phyloP scores from a whole-genome alignment of 2,329 filamentous ascomycete species.

The Cytospora mali region DNA sequence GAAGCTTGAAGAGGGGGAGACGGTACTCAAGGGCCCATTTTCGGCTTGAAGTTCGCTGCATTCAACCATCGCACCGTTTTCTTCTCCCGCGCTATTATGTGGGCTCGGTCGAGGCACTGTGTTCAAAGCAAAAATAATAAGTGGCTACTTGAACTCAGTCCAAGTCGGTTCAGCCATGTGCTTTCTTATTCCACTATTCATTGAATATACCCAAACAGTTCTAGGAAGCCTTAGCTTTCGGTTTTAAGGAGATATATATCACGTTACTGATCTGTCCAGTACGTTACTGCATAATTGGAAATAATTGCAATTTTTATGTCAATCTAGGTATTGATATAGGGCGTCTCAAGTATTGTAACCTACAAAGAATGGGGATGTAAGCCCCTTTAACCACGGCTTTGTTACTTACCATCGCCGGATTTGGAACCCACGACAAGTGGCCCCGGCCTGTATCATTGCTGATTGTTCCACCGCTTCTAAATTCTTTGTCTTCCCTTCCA shows the following conservation, averaged over 20 bases:
- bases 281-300: too few species aligned
- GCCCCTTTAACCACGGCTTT: not conserved
- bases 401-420: not conserved
- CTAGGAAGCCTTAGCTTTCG: too few species aligned
- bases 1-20: slow-evolving; percentile 2
- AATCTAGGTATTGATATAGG: too few species aligned
- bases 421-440: not conserved
- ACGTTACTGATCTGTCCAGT: too few species aligned
- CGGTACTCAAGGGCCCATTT: slow-evolving; percentile 6
- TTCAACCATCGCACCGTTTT: not conserved
- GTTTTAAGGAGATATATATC: too few species aligned
- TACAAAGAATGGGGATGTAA: too few species aligned
- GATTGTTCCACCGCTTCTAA: not conserved
- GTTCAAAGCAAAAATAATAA: not conserved
- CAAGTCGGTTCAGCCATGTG: too few species aligned
- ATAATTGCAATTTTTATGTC: too few species aligned
- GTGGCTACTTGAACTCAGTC: not conserved
- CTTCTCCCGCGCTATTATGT: not conserved
- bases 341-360: not conserved
- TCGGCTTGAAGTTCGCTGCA: not conserved
- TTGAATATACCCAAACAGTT: too few species aligned
- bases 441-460: not conserved
- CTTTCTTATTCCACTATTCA: too few species aligned
- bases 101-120: not conserved
- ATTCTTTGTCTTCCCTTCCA: not conserved